phyloP scores from a whole-genome alignment of 441 rosid species.

The Isatis lusitanica region DNA sequence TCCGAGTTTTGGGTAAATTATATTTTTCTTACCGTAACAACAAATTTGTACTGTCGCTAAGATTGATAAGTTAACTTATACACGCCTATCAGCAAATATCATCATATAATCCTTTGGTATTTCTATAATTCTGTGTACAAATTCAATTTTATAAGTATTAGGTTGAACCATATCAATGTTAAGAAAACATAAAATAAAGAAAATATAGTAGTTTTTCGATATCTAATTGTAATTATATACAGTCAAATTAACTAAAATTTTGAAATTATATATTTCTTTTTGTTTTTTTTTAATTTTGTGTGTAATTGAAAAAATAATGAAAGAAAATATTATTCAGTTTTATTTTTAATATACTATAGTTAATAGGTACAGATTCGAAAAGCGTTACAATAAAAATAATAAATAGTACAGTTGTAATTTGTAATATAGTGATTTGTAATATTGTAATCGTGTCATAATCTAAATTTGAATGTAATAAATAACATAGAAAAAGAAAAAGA shows the following conservation, averaged over 20 bases:
- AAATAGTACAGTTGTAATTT: not conserved
- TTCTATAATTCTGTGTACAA: not conserved
- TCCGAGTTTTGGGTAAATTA: not conserved
- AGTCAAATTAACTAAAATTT: not conserved
- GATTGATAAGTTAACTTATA: slow-evolving; percentile 8
- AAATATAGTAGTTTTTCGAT: not conserved
- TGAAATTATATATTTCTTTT: no score
- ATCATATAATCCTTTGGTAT: not conserved
- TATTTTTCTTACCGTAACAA: not conserved
- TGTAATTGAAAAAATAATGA: no score
- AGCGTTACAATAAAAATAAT: not conserved
- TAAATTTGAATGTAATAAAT: not conserved
- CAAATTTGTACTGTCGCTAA: not conserved
- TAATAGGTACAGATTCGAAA: not conserved
- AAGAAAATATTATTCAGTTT: not conserved
- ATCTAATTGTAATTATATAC: not conserved
- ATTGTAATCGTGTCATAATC: not conserved
- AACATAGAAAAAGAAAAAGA: not conserved
- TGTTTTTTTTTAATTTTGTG: no score
- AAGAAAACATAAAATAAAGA: no score
- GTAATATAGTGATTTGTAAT: not conserved
- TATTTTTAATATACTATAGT: not conserved
- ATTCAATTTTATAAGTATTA: not conserved
- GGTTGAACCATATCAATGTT: not conserved
- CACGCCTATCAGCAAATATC: not conserved